phyloP scores from a whole-genome alignment of 768 basidiomycete species.

The Lanmaoa rubissima region DNA sequence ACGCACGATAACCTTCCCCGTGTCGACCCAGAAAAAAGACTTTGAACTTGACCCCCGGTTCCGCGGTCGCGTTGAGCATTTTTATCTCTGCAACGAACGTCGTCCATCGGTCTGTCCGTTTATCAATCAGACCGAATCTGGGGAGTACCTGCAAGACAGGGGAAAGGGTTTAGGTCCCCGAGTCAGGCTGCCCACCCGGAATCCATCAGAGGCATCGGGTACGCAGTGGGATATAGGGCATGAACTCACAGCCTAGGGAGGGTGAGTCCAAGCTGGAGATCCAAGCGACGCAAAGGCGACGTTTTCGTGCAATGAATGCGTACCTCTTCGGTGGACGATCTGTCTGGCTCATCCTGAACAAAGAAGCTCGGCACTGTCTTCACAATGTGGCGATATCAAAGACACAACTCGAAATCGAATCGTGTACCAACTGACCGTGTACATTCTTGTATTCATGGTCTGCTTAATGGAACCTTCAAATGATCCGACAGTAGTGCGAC shows the following conservation, averaged over 20 bases:
- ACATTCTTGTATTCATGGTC: slow-evolving; percentile 9
- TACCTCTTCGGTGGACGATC: slow-evolving; percentile 3
- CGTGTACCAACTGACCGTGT: slow-evolving; percentile 10
- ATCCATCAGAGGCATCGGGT: not conserved
- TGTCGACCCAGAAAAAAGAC: slow-evolving; percentile 67
- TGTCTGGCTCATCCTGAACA: slow-evolving; percentile 15
- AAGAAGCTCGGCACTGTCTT: slow-evolving; percentile 24
- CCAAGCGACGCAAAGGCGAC: not conserved
- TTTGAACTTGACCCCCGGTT: slow-evolving; percentile 37
- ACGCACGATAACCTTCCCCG: slow-evolving; percentile 53
- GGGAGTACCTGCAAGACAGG: slow-evolving; percentile 15
- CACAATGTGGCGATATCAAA: not conserved
- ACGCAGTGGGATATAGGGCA: not conserved
- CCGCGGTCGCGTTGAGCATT: slow-evolving; percentile 31
- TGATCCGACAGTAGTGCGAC: not conserved
- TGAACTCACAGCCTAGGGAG: slow-evolving; percentile 16
- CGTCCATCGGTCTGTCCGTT: slow-evolving; percentile 48
- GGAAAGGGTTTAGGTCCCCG: not conserved
- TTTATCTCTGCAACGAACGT: slow-evolving; percentile 40
- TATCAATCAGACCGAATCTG: slow-evolving; percentile 38
- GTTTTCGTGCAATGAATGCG: not conserved
- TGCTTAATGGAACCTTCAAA: not conserved
- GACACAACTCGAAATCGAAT: not conserved
- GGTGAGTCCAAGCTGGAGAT: not conserved
- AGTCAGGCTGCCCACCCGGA: not conserved